Conservation (phyloP, 140 eudicot genomes). For the Oenanthe javanica region DNA sequence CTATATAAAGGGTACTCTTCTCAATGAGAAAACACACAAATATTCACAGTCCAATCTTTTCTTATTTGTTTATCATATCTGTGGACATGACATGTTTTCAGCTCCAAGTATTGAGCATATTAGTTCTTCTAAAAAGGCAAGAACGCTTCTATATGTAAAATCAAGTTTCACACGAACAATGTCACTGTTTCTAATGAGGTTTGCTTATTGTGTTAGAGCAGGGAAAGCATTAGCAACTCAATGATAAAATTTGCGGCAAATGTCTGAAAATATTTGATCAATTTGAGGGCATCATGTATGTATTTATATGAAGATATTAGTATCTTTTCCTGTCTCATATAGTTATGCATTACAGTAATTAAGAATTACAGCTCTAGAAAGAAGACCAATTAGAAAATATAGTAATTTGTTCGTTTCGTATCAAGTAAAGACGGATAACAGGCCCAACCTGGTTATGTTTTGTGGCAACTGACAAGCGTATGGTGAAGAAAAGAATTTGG, state of each 20-base stretch:
- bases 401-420: not conserved
- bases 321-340: not conserved
- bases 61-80: not conserved
- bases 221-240: not conserved
- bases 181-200: not conserved
- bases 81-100: not conserved
- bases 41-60: too few species aligned
- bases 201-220: not conserved
- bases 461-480: not conserved
- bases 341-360: not conserved
- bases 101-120: not conserved
- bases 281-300: not conserved
- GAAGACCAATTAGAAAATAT: not conserved
- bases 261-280: not conserved
- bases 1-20: too few species aligned
- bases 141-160: not conserved
- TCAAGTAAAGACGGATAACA: not conserved
- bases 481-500: not conserved
- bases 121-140: not conserved
- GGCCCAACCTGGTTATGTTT: not conserved
- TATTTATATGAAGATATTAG: too few species aligned
- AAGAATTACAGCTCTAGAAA: not conserved
- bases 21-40: too few species aligned
- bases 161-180: not conserved
- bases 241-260: not conserved